Conservation (phyloP, 116 monocot species). For the Cymodocea nodosa region DNA sequence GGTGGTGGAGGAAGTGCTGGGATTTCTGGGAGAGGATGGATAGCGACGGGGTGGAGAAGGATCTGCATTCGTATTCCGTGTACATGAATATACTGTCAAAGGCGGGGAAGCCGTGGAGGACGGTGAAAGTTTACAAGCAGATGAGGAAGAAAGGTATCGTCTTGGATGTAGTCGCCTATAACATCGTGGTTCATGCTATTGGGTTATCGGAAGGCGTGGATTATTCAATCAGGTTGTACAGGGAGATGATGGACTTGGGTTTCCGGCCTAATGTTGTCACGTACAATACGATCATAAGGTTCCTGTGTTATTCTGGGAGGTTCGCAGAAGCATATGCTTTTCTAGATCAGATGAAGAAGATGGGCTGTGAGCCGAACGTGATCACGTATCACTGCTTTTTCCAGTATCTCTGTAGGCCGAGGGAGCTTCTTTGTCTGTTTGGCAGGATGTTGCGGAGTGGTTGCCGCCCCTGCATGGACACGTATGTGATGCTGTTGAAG, state of each 20-base stretch:
- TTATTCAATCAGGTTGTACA: constrained; percentile 36
- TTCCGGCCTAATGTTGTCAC: constrained; percentile 50
- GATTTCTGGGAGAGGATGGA: constrained; percentile 84
- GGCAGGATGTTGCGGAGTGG: constrained; percentile 57
- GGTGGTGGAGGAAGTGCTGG: constrained; percentile 39
- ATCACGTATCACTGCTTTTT: constrained; percentile 88
- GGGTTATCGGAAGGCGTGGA: constrained; percentile 57
- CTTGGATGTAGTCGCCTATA: constrained; percentile 63
- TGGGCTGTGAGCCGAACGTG: constrained; percentile 44
- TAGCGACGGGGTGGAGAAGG: constrained; percentile 28
- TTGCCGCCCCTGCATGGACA: constrained; percentile 75
- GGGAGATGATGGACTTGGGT: constrained; percentile 64
- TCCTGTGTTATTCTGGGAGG: constrained; percentile 65
- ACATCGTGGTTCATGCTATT: constrained; percentile 55
- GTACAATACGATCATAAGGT: constrained; percentile 58
- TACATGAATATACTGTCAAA: constrained; percentile 66
- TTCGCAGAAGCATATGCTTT: constrained; percentile 48
- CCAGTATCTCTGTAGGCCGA: constrained; percentile 40
- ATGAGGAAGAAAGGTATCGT: constrained; percentile 33
- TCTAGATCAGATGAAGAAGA: constrained; percentile 47
- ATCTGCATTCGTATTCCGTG: constrained; percentile 78
- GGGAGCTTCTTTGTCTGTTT: constrained; percentile 66
- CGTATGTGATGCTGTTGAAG: constrained; percentile 81
- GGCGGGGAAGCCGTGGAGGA: constrained; percentile 67
- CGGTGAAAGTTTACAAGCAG: constrained; percentile 56